A percentile compares a stretch with the other conserved stretches of the same genome.
Conservation (phyloP, 768 basidiomycete species). For the Daedaleopsis sinensis region DNA sequence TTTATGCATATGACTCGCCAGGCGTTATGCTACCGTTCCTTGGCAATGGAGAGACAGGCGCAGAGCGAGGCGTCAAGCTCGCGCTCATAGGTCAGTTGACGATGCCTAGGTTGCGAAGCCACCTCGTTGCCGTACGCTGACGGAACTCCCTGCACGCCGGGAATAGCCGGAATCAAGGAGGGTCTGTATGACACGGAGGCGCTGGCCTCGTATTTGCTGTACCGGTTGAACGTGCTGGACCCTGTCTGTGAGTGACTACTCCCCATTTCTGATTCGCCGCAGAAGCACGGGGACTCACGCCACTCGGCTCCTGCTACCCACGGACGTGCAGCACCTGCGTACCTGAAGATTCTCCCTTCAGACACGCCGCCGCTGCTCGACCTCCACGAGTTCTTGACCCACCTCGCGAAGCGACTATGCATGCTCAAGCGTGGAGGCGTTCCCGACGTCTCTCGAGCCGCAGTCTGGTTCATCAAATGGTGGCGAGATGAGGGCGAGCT, state of each 20-base stretch:
- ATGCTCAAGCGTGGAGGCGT: conserved; percentile 81
- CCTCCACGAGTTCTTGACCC: conserved; percentile 64
- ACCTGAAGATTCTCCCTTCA: conserved; percentile 61
- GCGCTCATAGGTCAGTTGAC: conserved; percentile 82
- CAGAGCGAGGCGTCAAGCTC: conserved; percentile 91
- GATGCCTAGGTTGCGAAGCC: neutral
- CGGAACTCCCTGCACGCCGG: conserved; percentile 8
- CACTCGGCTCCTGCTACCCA: conserved; percentile 1
- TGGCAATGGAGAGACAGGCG: conserved; percentile 81
- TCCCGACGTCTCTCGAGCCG: conserved; percentile 70
- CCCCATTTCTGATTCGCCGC: conserved; percentile 6
- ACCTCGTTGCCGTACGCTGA: conserved; percentile 6
- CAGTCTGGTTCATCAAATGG: conserved; percentile 81
- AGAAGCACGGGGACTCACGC: conserved; percentile 1
- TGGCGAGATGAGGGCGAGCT: conserved; percentile 81
- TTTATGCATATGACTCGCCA: conserved; percentile 95
- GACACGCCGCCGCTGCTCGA: conserved; percentile 61
- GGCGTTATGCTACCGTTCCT: conserved; percentile 97
- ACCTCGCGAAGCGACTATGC: conserved; percentile 75
- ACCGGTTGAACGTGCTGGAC: conserved; percentile 79
- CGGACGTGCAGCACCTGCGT: conserved; percentile 59
- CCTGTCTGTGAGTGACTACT: conserved; percentile 57
- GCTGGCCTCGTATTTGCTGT: conserved; percentile 84
- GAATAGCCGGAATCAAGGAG: conserved; percentile 92
- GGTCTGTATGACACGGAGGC: conserved; percentile 85